phyloP scores from a whole-genome alignment of 306 rosid genomes.

The Erythrophleum fordii region DNA sequence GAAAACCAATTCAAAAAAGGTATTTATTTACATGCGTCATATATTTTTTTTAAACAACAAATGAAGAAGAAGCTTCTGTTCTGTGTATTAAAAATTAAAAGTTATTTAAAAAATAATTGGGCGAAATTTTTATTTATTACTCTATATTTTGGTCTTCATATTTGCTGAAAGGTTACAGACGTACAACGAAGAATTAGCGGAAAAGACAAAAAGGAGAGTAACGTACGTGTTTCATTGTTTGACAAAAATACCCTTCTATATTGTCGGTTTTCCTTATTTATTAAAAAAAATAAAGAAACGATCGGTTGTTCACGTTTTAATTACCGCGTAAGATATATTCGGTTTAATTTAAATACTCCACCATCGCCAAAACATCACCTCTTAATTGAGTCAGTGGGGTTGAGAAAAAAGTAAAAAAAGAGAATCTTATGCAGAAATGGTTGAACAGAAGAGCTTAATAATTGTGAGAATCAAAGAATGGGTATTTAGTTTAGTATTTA shows the following conservation, averaged over 20 bases:
- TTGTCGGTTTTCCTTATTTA: background rate
- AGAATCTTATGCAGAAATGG: background rate
- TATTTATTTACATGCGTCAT: conserved; percentile 13
- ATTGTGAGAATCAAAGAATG: background rate
- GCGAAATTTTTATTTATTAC: background rate
- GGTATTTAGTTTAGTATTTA: no score
- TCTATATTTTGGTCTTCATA: background rate
- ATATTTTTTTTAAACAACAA: background rate
- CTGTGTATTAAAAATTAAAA: background rate
- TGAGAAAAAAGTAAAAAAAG: background rate
- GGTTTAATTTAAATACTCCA: background rate
- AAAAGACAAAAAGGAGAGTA: background rate
- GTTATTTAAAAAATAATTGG: background rate
- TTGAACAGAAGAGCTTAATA: no score
- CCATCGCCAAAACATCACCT: no score
- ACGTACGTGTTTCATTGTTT: background rate
- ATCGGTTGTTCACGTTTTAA: no score
- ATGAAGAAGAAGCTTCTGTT: conserved; percentile 54
- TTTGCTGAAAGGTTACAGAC: background rate
- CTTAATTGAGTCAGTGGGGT: no score
- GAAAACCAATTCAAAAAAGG: background rate
- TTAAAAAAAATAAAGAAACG: background rate
- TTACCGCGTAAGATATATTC: no score
- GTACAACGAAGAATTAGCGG: background rate
- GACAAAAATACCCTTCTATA: background rate